phyloP scores from a whole-genome alignment of 108 stramenopile species.

The Nitzschia putrida region DNA sequence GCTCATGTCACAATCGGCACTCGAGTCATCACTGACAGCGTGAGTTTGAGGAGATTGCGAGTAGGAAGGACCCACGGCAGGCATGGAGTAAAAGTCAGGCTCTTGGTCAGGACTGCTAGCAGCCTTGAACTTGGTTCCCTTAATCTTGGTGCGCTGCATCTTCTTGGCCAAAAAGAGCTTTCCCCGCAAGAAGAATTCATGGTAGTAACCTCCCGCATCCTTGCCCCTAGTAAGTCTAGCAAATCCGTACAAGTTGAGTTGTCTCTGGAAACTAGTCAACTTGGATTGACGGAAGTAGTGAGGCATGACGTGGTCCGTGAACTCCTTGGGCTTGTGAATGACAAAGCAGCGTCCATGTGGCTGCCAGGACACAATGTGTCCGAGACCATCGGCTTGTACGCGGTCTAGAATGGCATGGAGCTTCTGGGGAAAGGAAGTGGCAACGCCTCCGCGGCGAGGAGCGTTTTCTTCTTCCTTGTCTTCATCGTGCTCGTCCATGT shows the following conservation, averaged over 20 bases:
- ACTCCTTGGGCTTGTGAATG: constrained; percentile 74
- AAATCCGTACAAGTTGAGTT: constrained; percentile 76
- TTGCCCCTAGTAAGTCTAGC: constrained; percentile 43
- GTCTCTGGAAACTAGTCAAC: constrained; percentile 38
- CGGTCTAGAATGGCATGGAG: constrained; percentile 71
- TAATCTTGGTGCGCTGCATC: constrained; percentile 69
- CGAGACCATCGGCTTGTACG: constrained; percentile 52
- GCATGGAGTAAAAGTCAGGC: constrained; percentile 73
- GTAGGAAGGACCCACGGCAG: neutral
- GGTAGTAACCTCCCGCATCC: constrained; percentile 42
- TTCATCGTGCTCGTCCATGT: constrained; percentile 33
- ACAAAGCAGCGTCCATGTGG: constrained; percentile 78
- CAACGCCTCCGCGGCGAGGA: constrained; percentile 53
- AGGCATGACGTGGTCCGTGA: constrained; percentile 72
- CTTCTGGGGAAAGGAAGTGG: constrained; percentile 67
- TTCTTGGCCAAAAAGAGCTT: constrained; percentile 42
- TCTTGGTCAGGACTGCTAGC: constrained; percentile 54
- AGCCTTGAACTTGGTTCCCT: constrained; percentile 74
- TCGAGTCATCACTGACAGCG: constrained; percentile 15
- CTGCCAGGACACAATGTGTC: constrained; percentile 72
- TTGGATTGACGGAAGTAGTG: constrained; percentile 50
- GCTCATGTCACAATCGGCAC: neutral
- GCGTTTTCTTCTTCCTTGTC: constrained; percentile 3
- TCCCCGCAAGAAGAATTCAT: constrained; percentile 64
- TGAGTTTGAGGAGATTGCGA: neutral